Evolutionary conservation across 2,329 filamentous ascomycete species (phyloP), one percentile per base, ranked within the genome.

Genomic region (Colletotrichum sp.): DNA sequence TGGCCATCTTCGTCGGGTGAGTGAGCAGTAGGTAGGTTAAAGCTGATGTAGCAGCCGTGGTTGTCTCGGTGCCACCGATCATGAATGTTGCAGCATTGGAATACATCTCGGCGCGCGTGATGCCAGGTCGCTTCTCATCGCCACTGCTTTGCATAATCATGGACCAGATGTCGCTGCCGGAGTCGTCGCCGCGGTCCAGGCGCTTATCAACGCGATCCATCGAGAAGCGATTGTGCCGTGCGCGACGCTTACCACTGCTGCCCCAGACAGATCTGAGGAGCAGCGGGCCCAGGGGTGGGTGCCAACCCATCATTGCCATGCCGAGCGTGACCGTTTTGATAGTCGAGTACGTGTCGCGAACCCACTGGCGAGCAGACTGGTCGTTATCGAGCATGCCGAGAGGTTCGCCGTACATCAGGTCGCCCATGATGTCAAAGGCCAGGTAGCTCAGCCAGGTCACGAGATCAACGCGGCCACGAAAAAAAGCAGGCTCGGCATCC

Each of bases 41-140:
- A 4, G 87, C 87, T 0, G 82, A 80, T 6, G 89, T 79, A 7
- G 84, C 79, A 3, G 87, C 87, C 0, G 87, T 87, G 0, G 87
- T 89, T 0, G 88, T 89, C 73, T 89, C 87, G 10, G 82, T 84
- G 0, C 87, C 87, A 1, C 85, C 87, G 16, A 83, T 43, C 56
- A 84, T 79, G n/a, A 84, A 66, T 0, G 74, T 68, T 1, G 78
- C 74, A 10, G 78, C 68, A n/a, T 77, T 81, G 61, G 70, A 70
- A 8, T 71, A 66, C 25, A 81, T 75, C 27, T 75, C 66, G 3
- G 74, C 76, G 5, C 76, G 71, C 15, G 73, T 58, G 69, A 75
- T 68, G 27, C 64, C 56, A 2, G 62, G 64, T 10, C 39, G 36
- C 64, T 75, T 64, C 56, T 39, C 62, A 27, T 22, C 12, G 32